Evolutionary conservation across 2,329 filamentous ascomycete species (phyloP), one percentile per base, ranked within the genome.

Genomic region (Mollisia scopiformis): DNA sequence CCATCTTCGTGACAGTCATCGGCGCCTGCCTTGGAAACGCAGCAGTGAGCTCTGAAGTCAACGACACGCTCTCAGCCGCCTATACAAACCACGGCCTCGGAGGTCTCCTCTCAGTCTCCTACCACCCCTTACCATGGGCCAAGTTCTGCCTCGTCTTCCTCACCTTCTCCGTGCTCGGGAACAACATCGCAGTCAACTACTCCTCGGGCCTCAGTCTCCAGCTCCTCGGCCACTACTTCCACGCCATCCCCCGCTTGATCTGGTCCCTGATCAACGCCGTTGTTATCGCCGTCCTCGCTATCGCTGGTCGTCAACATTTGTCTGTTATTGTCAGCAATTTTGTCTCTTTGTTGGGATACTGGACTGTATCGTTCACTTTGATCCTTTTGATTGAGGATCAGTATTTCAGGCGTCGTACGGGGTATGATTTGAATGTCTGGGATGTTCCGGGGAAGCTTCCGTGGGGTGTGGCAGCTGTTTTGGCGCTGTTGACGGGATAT

Each of bases 61-160:
- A 76, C 58, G 78, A 76, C 71, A 68, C 73, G 52, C 78, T 77
- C 70, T 67, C 73, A 28, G 67, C 73, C 1, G 74, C 75, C 2
- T 79, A 81, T 65, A 69, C 72, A 23, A 69, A 77, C 23, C 73
- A 80, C 47, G 78, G 78, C 13, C 73, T 83, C 1, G 80, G 81
- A 21, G 80, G 78, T 60, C 72, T 83, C 4, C 75, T 84, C 61
- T 71, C 77, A 25, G 73, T 75, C 43, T 75, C 78, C 67, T 77
- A 79, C 21, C 75, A 80, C 62, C 80, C 80, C 1, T 64, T 72
- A 7, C 77, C 77, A 23, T 82, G 80, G 66, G 78, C 78, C 31
- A 82, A 82, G 59, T 78, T 82, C 67, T 76, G 78, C 49, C 76
- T 73, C n/a, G 68, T 72, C 14, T 59, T 73, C 16, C 62, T 72